Percentiles rank a stretch among this genome's conserved stretches.
Evolutionary conservation across 2,329 filamentous ascomycete genomes (phyloP).

Genomic region (Talaromyces amestolkiae): DNA sequence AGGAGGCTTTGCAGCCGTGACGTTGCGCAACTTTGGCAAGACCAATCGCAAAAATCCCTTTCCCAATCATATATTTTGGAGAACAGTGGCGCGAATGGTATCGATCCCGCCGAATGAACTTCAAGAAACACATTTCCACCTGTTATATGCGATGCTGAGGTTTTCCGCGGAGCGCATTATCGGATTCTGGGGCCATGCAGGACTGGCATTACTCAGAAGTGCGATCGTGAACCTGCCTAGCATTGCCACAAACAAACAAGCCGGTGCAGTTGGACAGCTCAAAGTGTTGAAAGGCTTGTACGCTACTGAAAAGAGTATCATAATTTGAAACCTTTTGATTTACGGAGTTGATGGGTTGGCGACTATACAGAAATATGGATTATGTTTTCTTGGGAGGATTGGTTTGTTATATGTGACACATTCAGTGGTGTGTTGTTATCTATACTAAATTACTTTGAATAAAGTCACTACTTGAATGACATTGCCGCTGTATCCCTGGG

Average conservation of each 20-base stretch:
- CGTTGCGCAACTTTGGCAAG: conserved; percentile 76
- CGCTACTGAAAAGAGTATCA: conserved; percentile 36
- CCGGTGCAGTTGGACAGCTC: conserved; percentile 39
- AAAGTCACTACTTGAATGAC: neutral
- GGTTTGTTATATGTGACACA: neutral
- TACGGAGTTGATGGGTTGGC: neutral
- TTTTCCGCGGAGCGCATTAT: conserved; percentile 74
- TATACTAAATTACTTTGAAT: neutral
- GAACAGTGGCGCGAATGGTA: conserved; percentile 69
- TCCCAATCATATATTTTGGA: conserved; percentile 81
- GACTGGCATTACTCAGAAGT: conserved; percentile 65
- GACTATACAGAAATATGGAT: neutral
- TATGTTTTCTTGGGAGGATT: neutral
- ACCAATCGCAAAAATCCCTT: conserved; percentile 69
- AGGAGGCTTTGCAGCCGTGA: conserved; percentile 78
- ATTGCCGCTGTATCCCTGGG: neutral
- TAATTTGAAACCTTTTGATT: conserved; percentile 18
- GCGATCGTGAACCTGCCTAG: conserved; percentile 72
- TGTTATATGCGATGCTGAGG: conserved; percentile 69
- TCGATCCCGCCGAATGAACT: conserved; percentile 68
- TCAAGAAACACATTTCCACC: conserved; percentile 70
- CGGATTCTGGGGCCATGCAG: conserved; percentile 75
- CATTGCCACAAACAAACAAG: conserved; percentile 30
- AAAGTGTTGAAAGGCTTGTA: conserved; percentile 40
- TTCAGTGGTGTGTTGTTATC: neutral